Conservation (phyloP, 2,329 filamentous ascomycete genomes). For the Fusarium temperatum region DNA sequence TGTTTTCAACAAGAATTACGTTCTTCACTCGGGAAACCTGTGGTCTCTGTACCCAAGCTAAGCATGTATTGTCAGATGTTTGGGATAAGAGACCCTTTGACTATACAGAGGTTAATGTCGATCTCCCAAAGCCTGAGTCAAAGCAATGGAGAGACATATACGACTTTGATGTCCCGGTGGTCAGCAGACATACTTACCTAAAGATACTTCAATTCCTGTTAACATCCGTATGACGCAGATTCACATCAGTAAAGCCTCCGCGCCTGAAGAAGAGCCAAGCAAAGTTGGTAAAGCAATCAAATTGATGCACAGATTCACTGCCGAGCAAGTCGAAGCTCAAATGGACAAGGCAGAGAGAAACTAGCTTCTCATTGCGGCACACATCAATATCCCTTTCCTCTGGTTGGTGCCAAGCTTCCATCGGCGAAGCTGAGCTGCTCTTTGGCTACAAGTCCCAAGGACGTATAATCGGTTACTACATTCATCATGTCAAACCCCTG, state of each 20-base stretch:
- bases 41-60: slow-evolving; percentile 75
- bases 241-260: slow-evolving; percentile 67
- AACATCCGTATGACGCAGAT: slow-evolving; percentile 54
- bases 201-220: not conserved
- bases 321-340: slow-evolving; percentile 70
- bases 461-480: slow-evolving; percentile 64
- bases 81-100: slow-evolving; percentile 73
- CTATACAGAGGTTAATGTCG: slow-evolving; percentile 76
- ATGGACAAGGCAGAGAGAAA: slow-evolving; percentile 69
- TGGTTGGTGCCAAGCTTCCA: slow-evolving; percentile 49
- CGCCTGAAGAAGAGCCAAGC: slow-evolving; percentile 61
- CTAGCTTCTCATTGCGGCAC: slow-evolving; percentile 2
- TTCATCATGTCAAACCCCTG: slow-evolving; percentile 71
- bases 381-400: slow-evolving; percentile 53
- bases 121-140: slow-evolving; percentile 71
- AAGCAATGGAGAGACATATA: slow-evolving; percentile 77
- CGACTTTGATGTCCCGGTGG: slow-evolving; percentile 84
- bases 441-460: slow-evolving; percentile 56
- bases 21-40: slow-evolving; percentile 79
- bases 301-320: slow-evolving; percentile 80
- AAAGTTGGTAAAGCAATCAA: slow-evolving; percentile 70
- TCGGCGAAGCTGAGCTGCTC: slow-evolving; percentile 58
- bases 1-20: slow-evolving; percentile 72
- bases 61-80: slow-evolving; percentile 72
- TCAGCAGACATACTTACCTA: slow-evolving; percentile 51